Base-by-base conservation (phyloP, 2,329 filamentous ascomycete species). In the Hypoxylon sp. region DNA sequence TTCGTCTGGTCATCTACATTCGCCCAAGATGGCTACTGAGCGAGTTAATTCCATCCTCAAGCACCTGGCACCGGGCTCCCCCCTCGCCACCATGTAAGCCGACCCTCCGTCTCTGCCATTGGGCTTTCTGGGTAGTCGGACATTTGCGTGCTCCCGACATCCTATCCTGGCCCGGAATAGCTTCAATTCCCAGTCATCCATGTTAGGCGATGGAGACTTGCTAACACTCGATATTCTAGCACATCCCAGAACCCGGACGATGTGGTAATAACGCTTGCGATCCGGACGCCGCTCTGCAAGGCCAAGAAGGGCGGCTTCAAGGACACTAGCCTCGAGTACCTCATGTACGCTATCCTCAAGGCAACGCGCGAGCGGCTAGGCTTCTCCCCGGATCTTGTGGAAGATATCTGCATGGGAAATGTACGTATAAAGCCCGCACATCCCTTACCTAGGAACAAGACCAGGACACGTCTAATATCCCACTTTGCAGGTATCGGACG, bases 171-270 rank as follows among this genome's bases (percentile, higher is more conserved):
- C 13, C 4, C 8, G 2, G 2, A 13, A 26, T 23, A 24, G 6
- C 2, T 31, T 2, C 10, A 42, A 47, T 24, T 18, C n/a, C n/a
- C n/a, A n/a, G n/a, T n/a, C n/a, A n/a, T n/a, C n/a, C n/a, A n/a
- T n/a, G n/a, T n/a, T n/a, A n/a, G n/a, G n/a, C n/a, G n/a, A n/a
- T n/a, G n/a, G n/a, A n/a, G n/a, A n/a, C n/a, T n/a, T n/a, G n/a
- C n/a, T n/a, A n/a, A 23, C 54, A 47, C 41, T 18, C 11, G 23
- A 55, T 18, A 26, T 13, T 43, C 38, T 57, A 97, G 92, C 72
- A 92, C 91, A 55, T 87, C 91, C 68, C 93, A 98, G 82, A 96
- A 96, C 76, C 86, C 93, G 67, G 94, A 98, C 74, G 95, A 99
- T 80, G 84, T 99, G 51, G 95, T 99, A 74, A 97, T 98, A 72